Base-by-base conservation (phyloP, 352 stramenopile genomes). In the Thalassiosira allenii region DNA sequence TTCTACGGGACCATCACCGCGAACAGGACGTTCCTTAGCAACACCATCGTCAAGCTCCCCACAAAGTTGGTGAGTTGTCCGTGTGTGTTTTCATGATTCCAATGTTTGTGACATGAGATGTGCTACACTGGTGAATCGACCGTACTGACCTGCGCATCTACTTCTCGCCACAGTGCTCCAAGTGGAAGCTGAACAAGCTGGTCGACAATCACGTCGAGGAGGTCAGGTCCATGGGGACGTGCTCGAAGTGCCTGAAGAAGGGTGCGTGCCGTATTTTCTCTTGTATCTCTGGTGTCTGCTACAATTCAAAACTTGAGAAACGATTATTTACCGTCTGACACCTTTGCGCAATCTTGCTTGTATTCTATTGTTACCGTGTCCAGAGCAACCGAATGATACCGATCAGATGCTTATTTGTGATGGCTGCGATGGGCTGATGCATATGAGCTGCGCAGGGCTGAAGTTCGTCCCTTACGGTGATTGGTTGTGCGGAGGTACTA, bases 401-500 rank as follows among this genome's bases (percentile, higher is more conserved):
- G 58, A 77, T 61, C 14, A 69, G 52, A 70, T 75, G 37, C 32
- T 84, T 0, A 14, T 84, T 0, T 84, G 75, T 32, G 77, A 85
- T 23, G 77, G 77, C n/a, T 85, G 77, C 53, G 64, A 78, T 62
- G 3, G 63, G 5, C n/a, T 47, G 20, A 69, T 67, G 12, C 77
- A 85, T 64, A 14, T 79, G 32, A 61, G 62, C 17, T 85, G 77
- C 52, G 70, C 57, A 17, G 77, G 77, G 1, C 29, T 85, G 11
- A 68, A 20, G 1, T n/a, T 32, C 0, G 53, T 85, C 12, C 77
- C 77, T 41, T n/a, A 5, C 9, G 64, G 51, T 49, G 62, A 76
- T 49, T 85, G 70, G 70, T 34, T 85, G 20, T 85, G 77, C 44
- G 41, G n/a, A 12, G 14, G n/a, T n/a, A n/a, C n/a, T n/a, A n/a